Evolutionary conservation across 202 grass and related monocot species (phyloP), one percentile per base, ranked within the genome.

Genomic region (Eragrostis tef): DNA sequence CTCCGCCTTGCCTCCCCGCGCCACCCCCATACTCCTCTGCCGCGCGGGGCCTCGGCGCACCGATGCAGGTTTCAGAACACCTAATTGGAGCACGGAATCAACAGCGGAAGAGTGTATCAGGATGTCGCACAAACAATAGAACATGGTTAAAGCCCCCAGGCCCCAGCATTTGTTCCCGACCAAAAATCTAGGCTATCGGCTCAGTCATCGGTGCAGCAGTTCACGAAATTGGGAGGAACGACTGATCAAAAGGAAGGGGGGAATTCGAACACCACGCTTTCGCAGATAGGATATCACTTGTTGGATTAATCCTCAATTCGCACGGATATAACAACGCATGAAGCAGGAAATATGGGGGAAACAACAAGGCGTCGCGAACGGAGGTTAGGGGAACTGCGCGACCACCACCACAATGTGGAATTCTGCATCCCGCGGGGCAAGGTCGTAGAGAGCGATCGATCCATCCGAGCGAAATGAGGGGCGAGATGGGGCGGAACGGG

Each of bases 1-100:
- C 72, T 90, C 85, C 45, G 84, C 82, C 81, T 90, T 94, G 58
- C 87, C 87, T 77, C 83, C 75, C 36, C 76, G 82, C 82, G 89
- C 70, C 89, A 86, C 88, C 45, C 29, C 45, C 67, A 71, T 71
- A 13, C 45, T 49, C 67, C 44, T 49, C 13, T 49, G 8, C 67
- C 21, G 13, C 20, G 67, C 20, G 22, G 5, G 43, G 44, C 10
- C 67, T 43, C 53, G 7, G 0, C 13, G 7, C 20, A 49, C 44
- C 67, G 7, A 8, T 17, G 27, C 43, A 71, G 45, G 15, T 71
- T 71, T 49, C 67, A 71, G 22, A 49, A 24, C 45, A 71, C 67
- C 67, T 71, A 48, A 71, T 39, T 39, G 6, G 34, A 29, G 44
- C 22, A 47, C 21, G 22, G 21, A 71, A 71, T 71, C 67, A 71